phyloP scores from a whole-genome alignment of 2,329 filamentous ascomycete genomes.

The Hymenoscyphus repandus region DNA sequence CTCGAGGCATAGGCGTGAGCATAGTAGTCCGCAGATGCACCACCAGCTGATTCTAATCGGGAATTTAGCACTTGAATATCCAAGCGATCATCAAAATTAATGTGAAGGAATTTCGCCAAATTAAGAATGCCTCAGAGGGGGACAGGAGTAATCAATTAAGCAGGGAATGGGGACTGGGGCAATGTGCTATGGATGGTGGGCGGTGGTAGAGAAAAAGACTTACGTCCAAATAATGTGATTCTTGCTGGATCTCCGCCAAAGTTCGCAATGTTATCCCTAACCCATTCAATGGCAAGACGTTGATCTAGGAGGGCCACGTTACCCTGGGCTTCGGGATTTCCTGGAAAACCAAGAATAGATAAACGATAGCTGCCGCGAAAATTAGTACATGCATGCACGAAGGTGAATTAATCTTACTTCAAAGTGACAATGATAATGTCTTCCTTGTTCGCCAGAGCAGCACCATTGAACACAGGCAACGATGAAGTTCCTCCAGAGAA shows the following conservation, averaged over 20 bases:
- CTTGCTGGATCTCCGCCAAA: constrained; percentile 54
- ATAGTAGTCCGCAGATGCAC: constrained; percentile 42
- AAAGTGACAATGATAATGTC: constrained; percentile 40
- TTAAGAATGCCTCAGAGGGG: too few relatives aligned
- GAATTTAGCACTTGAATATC: too few relatives aligned
- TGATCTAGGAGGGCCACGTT: constrained; percentile 53
- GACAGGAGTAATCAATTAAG: too few relatives aligned
- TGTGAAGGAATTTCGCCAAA: too few relatives aligned
- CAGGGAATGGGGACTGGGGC: too few relatives aligned
- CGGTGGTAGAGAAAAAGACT: too few relatives aligned
- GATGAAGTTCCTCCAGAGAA: constrained; percentile 36
- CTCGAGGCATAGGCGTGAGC: constrained; percentile 21
- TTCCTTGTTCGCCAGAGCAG: constrained; percentile 36
- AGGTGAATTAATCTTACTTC: constrained; percentile 33
- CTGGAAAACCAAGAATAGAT: constrained; percentile 21
- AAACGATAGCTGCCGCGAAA: constrained; percentile 5
- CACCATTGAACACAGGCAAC: constrained; percentile 36
- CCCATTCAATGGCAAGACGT: constrained; percentile 52
- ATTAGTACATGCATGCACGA: background rate
- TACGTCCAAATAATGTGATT: constrained; percentile 46
- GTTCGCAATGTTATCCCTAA: constrained; percentile 48
- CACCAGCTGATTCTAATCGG: constrained; percentile 41
- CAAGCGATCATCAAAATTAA: too few relatives aligned
- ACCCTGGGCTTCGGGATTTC: constrained; percentile 12
- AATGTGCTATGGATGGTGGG: too few relatives aligned